Conservation (phyloP, 2,329 filamentous ascomycete genomes). For the Amesomyces nigricolor region DNA sequence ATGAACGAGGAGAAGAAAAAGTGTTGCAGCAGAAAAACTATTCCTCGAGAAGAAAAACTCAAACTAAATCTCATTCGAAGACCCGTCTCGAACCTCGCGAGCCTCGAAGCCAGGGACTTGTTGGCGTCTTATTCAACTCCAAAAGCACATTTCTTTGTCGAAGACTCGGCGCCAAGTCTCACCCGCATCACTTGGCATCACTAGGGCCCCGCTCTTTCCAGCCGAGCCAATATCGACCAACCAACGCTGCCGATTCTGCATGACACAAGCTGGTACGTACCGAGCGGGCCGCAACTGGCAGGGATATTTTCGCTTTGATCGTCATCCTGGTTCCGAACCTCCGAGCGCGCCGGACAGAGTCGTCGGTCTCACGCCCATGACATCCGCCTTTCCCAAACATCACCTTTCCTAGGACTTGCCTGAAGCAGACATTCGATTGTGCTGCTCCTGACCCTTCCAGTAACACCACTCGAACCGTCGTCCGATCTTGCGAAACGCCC, state of each 20-base stretch:
- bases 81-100: too few relatives aligned
- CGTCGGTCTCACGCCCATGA: not conserved
- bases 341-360: not conserved
- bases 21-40: too few relatives aligned
- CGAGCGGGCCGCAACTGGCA: not conserved
- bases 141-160: too few relatives aligned
- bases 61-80: too few relatives aligned
- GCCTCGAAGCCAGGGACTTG: too few relatives aligned
- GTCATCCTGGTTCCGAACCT: not conserved
- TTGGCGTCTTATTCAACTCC: too few relatives aligned
- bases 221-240: not conserved
- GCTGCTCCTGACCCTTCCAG: not conserved
- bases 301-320: not conserved
- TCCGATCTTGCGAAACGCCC: not conserved
- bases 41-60: too few relatives aligned
- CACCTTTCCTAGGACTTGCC: not conserved
- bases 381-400: not conserved
- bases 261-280: conserved; percentile 8
- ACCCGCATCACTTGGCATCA: not conserved
- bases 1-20: too few relatives aligned
- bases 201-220: not conserved
- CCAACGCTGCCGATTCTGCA: not conserved
- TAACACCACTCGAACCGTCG: not conserved
- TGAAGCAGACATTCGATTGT: conserved; percentile 3
- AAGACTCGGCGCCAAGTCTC: too few relatives aligned